phyloP scores from a whole-genome alignment of 305 asterid species.

The Stenogyne calaminthoides region DNA sequence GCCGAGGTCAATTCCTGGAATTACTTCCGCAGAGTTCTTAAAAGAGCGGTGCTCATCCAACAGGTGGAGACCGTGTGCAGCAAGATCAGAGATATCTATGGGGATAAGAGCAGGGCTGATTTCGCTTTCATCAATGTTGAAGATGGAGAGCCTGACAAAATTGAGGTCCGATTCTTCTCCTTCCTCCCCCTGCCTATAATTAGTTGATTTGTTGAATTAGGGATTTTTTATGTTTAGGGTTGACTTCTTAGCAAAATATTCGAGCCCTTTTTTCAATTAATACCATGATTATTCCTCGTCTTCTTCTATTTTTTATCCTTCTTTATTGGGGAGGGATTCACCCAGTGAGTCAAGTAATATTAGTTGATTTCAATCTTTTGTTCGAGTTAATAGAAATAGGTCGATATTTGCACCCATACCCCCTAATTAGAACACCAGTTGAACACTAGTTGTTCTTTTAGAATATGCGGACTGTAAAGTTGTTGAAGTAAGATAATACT shows the following conservation, averaged over 20 bases:
- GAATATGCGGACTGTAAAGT: background rate
- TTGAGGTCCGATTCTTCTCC: constrained; percentile 18
- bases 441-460: background rate
- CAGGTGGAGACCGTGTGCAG: constrained; percentile 18
- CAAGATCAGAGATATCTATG: constrained; percentile 25
- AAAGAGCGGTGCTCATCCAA: constrained; percentile 21
- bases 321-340: background rate
- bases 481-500: background rate
- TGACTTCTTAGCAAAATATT: background rate
- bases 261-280: no score
- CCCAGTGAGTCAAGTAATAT: background rate
- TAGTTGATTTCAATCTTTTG: background rate
- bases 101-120: constrained; percentile 18
- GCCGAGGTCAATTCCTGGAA: constrained; percentile 27
- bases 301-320: no score
- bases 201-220: background rate
- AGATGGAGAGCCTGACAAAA: constrained; percentile 13
- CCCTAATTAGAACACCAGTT: background rate
- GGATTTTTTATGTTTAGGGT: background rate
- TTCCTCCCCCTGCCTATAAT: background rate
- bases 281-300: no score
- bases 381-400: background rate
- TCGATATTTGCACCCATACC: background rate
- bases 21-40: constrained; percentile 6
- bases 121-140: constrained; percentile 13